Conservation (phyloP, 1,139 yeast genomes). For the Groenewaldozyma sp. region DNA sequence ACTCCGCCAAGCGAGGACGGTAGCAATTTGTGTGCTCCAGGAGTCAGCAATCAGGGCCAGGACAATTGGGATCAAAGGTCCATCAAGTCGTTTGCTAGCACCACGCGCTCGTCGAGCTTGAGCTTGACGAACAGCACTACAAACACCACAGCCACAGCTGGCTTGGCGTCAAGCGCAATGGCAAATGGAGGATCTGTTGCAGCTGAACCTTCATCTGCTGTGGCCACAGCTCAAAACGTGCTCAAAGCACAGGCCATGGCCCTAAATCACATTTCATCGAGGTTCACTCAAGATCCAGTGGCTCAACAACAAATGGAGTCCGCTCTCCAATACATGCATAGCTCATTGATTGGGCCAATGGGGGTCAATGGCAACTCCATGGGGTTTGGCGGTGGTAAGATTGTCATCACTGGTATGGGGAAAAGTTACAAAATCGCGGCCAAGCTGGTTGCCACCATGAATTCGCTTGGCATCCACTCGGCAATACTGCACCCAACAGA, state of each 20-base stretch:
- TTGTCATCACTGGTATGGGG: conserved; percentile 75
- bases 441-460: conserved; percentile 73
- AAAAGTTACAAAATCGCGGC: conserved; percentile 72
- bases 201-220: conserved; percentile 18
- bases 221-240: conserved; percentile 28
- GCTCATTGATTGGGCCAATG: conserved; percentile 24
- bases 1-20: conserved; percentile 23
- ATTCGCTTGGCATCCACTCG: conserved; percentile 65
- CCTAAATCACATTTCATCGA: conserved; percentile 33
- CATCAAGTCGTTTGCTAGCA: no score
- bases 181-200: no score
- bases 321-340: conserved; percentile 45
- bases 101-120: background rate
- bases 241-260: conserved; percentile 42
- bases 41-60: no score
- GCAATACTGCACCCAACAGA: conserved; percentile 71
- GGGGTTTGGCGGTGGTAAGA: conserved; percentile 49
- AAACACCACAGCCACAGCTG: background rate
- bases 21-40: no score
- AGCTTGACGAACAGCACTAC: background rate
- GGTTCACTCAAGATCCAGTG: conserved; percentile 35
- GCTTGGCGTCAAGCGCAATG: no score
- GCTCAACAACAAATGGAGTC: conserved; percentile 43
- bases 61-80: no score
- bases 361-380: background rate